phyloP scores from a whole-genome alignment of 495 filamentous ascomycete species.

The Hypoxylon intermedium region DNA sequence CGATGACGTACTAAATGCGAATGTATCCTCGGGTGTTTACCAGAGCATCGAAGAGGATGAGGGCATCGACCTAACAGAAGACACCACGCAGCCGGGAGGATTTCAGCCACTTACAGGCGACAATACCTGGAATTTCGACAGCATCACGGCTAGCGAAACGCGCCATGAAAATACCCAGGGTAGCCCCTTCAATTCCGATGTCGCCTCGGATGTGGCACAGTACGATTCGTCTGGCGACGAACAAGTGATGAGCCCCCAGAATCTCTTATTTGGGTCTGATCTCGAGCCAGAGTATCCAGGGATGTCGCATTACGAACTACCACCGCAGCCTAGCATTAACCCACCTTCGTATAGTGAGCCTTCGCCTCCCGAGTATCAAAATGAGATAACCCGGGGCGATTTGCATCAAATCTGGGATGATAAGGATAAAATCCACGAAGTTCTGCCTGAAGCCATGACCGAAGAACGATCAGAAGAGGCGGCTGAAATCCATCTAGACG shows the following conservation, averaged over 20 bases:
- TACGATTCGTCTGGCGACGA: slow-evolving; percentile 45
- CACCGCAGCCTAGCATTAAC: slow-evolving; percentile 17
- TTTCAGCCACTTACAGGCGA: slow-evolving; percentile 26
- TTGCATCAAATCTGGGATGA: slow-evolving; percentile 44
- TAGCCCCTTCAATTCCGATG: slow-evolving; percentile 42
- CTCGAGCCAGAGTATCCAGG: slow-evolving; percentile 37
- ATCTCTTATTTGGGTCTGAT: slow-evolving; percentile 30
- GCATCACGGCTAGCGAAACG: slow-evolving; percentile 12
- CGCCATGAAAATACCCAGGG: slow-evolving; percentile 41
- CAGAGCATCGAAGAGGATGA: slow-evolving; percentile 48
- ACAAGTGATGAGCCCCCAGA: slow-evolving; percentile 28
- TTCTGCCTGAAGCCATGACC: slow-evolving; percentile 41
- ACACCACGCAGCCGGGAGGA: slow-evolving; percentile 3
- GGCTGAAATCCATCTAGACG: slow-evolving; percentile 55
- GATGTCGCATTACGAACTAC: slow-evolving; percentile 33
- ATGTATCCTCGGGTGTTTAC: slow-evolving; percentile 20
- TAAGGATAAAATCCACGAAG: slow-evolving; percentile 42
- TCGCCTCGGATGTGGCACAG: slow-evolving; percentile 50
- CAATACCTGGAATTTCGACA: slow-evolving; percentile 50
- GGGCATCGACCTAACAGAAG: slow-evolving; percentile 43
- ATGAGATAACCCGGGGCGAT: slow-evolving; percentile 34
- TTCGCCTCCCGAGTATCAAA: slow-evolving; percentile 19
- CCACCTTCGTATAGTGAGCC: slow-evolving; percentile 25
- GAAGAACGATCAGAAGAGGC: slow-evolving; percentile 49
- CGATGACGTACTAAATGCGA: slow-evolving; percentile 18